Base-by-base conservation (phyloP, 139 green algal species). In the Picochlorum sp. region DNA sequence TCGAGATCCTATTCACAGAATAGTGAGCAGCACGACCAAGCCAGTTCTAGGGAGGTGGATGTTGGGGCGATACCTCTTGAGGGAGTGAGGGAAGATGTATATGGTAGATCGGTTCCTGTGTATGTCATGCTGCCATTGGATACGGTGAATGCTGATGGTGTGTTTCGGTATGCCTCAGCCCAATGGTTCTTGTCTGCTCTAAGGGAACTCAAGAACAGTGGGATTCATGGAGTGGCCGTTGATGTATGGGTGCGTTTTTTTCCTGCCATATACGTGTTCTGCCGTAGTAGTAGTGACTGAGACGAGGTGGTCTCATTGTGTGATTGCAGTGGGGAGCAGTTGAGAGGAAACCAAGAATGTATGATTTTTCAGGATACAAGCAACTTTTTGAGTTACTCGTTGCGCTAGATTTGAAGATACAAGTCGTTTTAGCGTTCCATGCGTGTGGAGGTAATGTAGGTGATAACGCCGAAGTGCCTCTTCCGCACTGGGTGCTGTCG, bases 71-170 rank as follows among this genome's bases (percentile, higher is more conserved):
- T 41, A 41, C 34, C 8, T 13, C 34, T 41, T 4, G 34, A 41
- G 34, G 34, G 34, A 6, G 34, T 41, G 34, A 41, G 34, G 34
- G 34, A 41, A 41, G 34, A 41, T 41, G 34, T 41, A 41, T 20
- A 54, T 54, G 47, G n/a, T 54, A 21, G 47, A 26, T 54, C 47
- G 6, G 70, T 84, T 1, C 71, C 78, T 18, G 84, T 95, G 0
- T 95, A 84, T 63, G 81, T 95, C 3, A 97, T 97, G 90, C 72
- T 97, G 6, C 90, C 90, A 0, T 66, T 97, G 16, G 90, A 97
- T 74, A 95, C 90, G 49, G 87, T 97, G 1, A 90, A 87, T 51
- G 63, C 60, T 3, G 73, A 88, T 5, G 86, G 85, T 8, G 66
- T 82, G 11, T 90, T 96, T 28, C 76, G 75, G 0, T 92, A 95